Conservation (phyloP, 2,329 filamentous ascomycete species). For the Cyphellophora attinorum region DNA sequence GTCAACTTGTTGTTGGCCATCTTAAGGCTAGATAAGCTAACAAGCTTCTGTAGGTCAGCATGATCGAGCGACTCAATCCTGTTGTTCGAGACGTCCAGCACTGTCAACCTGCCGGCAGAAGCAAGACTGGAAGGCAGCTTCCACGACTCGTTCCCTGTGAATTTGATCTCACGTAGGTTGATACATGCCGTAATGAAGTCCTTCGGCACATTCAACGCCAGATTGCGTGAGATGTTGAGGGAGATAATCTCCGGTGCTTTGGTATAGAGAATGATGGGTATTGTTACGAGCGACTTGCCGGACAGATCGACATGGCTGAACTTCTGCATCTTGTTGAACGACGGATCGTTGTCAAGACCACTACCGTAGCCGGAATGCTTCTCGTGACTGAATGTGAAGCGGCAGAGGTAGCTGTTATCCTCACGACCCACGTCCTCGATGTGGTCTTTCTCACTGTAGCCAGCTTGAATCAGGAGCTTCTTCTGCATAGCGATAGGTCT, state of each 20-base stretch:
- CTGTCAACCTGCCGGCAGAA: conserved; percentile 70
- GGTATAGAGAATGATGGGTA: conserved; percentile 87
- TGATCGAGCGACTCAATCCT: conserved; percentile 77
- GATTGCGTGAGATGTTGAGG: conserved; percentile 83
- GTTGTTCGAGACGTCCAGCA: conserved; percentile 92
- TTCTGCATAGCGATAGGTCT: conserved; percentile 88
- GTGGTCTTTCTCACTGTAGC: conserved; percentile 75
- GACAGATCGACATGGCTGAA: conserved; percentile 90
- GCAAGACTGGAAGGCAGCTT: conserved; percentile 76
- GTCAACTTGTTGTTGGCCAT: conserved; percentile 87
- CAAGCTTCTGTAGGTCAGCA: conserved; percentile 66
- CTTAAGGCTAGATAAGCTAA: conserved; percentile 75
- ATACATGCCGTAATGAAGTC: conserved; percentile 94
- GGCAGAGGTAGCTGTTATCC: conserved; percentile 93
- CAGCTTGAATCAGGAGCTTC: conserved; percentile 77
- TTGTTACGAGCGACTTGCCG: conserved; percentile 82
- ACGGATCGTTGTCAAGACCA: conserved; percentile 64
- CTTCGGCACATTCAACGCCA: conserved; percentile 84
- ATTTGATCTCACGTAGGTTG: conserved; percentile 89
- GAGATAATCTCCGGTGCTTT: conserved; percentile 89
- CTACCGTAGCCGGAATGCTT: conserved; percentile 74
- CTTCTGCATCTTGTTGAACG: conserved; percentile 73
- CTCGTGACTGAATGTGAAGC: conserved; percentile 87
- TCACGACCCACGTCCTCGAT: conserved; percentile 91
- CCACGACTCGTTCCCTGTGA: conserved; percentile 84